Percentiles rank a stretch among this genome's conserved stretches.
Conservation (phyloP, 208 protist genomes). For the Herpetomonas muscarum region DNA sequence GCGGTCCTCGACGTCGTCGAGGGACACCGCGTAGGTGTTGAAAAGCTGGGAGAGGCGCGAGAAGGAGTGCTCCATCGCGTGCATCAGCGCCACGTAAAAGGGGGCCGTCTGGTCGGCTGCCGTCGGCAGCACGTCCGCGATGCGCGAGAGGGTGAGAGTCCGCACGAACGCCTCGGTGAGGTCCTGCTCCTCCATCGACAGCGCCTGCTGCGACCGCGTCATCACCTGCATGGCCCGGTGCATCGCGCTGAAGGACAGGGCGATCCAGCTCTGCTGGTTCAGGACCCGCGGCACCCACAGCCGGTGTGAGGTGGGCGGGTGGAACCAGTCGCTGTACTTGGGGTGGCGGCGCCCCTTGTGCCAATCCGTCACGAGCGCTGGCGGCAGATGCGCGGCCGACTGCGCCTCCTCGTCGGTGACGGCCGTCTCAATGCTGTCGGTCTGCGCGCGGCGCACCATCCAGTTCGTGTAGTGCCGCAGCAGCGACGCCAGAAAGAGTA, state of each 20-base stretch:
- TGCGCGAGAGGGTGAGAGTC: conserved; percentile 35
- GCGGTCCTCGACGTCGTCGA: conserved; percentile 7
- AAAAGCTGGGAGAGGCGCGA: conserved; percentile 50
- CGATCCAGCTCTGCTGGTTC: conserved; percentile 68
- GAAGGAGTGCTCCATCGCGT: conserved; percentile 41
- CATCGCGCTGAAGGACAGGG: conserved; percentile 62
- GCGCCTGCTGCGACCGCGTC: conserved; percentile 11
- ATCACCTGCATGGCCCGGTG: conserved; percentile 47
- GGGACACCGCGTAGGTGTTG: conserved; percentile 32
- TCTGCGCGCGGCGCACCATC: conserved; percentile 37
- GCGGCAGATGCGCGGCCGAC: no score
- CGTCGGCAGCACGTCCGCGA: conserved; percentile 55
- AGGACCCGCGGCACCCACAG: conserved; percentile 41
- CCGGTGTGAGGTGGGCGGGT: conserved; percentile 51
- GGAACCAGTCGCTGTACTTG: conserved; percentile 49
- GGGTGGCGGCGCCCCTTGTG: conserved; percentile 18
- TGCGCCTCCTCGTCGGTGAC: background rate
- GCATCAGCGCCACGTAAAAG: conserved; percentile 49
- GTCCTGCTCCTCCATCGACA: conserved; percentile 53
- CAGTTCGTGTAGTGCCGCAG: conserved; percentile 76
- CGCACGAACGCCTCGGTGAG: conserved; percentile 29
- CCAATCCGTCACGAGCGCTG: no score
- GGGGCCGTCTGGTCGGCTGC: conserved; percentile 20
- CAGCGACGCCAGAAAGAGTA: conserved; percentile 64
- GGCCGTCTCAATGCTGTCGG: conserved; percentile 20